phyloP scores from a whole-genome alignment of 2,329 filamentous ascomycete genomes.

The Alternaria longipes region DNA sequence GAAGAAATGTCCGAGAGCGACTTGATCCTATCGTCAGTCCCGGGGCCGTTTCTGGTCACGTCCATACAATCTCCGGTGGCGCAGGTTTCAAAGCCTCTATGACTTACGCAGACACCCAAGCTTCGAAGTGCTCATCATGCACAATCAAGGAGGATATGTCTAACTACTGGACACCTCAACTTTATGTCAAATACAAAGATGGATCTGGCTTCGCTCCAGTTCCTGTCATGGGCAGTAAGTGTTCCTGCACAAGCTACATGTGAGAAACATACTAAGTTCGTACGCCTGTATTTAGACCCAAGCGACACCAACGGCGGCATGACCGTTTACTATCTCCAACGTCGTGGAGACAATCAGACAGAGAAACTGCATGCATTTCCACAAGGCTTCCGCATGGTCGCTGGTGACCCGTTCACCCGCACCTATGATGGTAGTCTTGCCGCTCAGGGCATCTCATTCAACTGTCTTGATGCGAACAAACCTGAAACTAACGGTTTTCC shows the following conservation, averaged over 20 bases:
- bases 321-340: slow-evolving; percentile 76
- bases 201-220: slow-evolving; percentile 65
- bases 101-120: slow-evolving; percentile 68
- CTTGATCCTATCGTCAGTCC: slow-evolving; percentile 75
- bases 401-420: slow-evolving; percentile 70
- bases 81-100: slow-evolving; percentile 72
- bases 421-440: slow-evolving; percentile 58
- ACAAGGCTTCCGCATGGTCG: slow-evolving; percentile 74
- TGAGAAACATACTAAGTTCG: no score
- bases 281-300: slow-evolving; percentile 37
- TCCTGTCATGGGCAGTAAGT: slow-evolving; percentile 58
- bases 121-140: slow-evolving; percentile 72
- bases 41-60: slow-evolving; percentile 67
- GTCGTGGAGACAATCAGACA: slow-evolving; percentile 59
- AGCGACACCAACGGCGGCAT: slow-evolving; percentile 64
- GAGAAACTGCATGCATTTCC: slow-evolving; percentile 77
- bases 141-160: slow-evolving; percentile 63
- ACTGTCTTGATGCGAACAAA: slow-evolving; percentile 61
- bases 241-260: no score
- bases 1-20: slow-evolving; percentile 55
- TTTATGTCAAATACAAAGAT: slow-evolving; percentile 68
- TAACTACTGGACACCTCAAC: slow-evolving; percentile 79
- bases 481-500: slow-evolving; percentile 69
- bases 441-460: slow-evolving; percentile 63
- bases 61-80: slow-evolving; percentile 76